Conservation (phyloP, 805 yeast genomes). For the Millerago galiae region DNA sequence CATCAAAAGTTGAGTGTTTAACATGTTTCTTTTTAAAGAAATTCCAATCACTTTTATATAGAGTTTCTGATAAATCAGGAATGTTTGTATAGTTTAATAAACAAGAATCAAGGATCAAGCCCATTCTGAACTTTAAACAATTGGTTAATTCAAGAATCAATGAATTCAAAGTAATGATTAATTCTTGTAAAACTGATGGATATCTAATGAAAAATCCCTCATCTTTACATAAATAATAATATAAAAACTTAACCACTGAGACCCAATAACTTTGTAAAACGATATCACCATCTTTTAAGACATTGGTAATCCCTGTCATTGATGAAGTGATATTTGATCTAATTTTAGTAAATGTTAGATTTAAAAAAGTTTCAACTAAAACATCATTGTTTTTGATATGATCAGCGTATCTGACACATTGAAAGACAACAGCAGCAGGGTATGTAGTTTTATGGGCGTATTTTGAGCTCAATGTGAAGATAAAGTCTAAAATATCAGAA, state of each 20-base stretch:
- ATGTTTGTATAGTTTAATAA: constrained; percentile 72
- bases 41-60: constrained; percentile 71
- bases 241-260: constrained; percentile 67
- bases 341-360: constrained; percentile 54
- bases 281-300: constrained; percentile 47
- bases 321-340: constrained; percentile 56
- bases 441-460: constrained; percentile 40
- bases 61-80: constrained; percentile 71
- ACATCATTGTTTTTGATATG: constrained; percentile 47
- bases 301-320: constrained; percentile 49
- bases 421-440: constrained; percentile 67
- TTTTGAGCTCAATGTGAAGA: constrained; percentile 53
- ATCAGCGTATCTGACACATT: constrained; percentile 64
- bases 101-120: constrained; percentile 54
- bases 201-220: constrained; percentile 46
- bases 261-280: constrained; percentile 83
- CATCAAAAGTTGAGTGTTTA: constrained; percentile 54
- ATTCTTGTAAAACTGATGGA: constrained; percentile 56
- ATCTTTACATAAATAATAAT: constrained; percentile 71
- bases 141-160: constrained; percentile 60
- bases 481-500: constrained; percentile 64
- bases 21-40: constrained; percentile 40
- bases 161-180: constrained; percentile 49
- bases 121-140: constrained; percentile 56
- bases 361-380: constrained; percentile 52